Evolutionary conservation across 2,329 filamentous ascomycete species (phyloP).

Genomic region (Botrytis tulipae): DNA sequence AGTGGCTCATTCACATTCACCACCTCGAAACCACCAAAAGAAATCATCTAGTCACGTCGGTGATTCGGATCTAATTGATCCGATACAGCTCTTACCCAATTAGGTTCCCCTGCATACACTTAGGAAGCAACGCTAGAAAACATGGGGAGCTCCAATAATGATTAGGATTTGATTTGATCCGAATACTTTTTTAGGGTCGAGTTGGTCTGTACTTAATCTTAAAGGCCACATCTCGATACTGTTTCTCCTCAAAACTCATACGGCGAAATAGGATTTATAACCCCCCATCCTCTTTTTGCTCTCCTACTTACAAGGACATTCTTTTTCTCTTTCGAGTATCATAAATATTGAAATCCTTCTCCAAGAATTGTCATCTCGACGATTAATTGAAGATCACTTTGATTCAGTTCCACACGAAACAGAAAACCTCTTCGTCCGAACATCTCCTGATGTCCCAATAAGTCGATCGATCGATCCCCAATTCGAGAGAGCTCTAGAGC

Average conservation of each 20-base stretch:
- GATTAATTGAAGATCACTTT: not conserved
- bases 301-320: not conserved
- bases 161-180: constrained; percentile 11
- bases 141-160: constrained; percentile 15
- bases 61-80: not conserved
- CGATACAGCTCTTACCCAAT: not conserved
- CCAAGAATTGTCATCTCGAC: not conserved
- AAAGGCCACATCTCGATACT: constrained; percentile 16
- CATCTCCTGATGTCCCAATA: constrained; percentile 17
- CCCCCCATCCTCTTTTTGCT: not conserved
- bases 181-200: not conserved
- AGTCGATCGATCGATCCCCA: not conserved
- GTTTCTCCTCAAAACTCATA: not conserved
- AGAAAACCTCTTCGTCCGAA: not conserved
- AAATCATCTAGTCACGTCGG: not conserved
- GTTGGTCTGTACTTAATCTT: not conserved
- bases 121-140: not conserved
- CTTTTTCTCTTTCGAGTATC: not conserved
- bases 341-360: not conserved
- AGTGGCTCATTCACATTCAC: not conserved
- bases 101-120: not conserved
- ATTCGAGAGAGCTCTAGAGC: constrained; percentile 17
- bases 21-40: not conserved
- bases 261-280: not conserved
- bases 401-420: not conserved